Conservation (phyloP, 306 rosid genomes). For the Sicyos edulis region DNA sequence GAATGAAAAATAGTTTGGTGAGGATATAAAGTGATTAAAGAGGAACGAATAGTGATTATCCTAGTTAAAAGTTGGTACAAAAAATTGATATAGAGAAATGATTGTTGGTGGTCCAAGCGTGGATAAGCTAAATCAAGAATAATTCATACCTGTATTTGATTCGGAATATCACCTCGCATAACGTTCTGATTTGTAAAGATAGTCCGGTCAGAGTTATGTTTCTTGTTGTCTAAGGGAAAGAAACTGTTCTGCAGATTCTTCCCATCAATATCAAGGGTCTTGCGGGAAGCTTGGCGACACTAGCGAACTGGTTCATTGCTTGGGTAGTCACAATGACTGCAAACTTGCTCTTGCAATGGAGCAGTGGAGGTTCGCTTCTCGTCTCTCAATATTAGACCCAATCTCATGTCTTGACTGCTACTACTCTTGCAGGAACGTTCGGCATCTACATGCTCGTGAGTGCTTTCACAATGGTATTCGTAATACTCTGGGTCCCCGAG, state of each 20-base stretch:
- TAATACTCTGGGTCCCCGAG: conserved; percentile 60
- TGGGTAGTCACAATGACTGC: conserved; percentile 68
- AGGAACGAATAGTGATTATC: too few relatives aligned
- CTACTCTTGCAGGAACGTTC: conserved; percentile 51
- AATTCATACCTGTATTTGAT: neutral
- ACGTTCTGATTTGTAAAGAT: neutral
- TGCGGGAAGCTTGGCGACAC: conserved; percentile 68
- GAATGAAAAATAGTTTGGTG: too few relatives aligned
- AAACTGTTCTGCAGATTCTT: conserved; percentile 50
- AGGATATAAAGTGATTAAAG: too few relatives aligned
- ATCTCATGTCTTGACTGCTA: neutral
- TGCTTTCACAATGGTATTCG: conserved; percentile 48
- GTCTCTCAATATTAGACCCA: neutral
- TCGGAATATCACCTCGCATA: neutral
- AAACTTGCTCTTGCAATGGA: conserved; percentile 70
- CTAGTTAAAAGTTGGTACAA: too few relatives aligned
- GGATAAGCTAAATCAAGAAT: neutral
- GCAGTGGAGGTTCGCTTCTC: conserved; percentile 47
- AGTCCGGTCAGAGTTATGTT: neutral
- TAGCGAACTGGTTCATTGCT: conserved; percentile 58
- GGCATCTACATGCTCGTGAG: conserved; percentile 44
- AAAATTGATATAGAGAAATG: too few relatives aligned
- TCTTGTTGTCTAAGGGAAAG: neutral
- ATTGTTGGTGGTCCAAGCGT: too few relatives aligned
- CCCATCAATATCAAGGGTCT: conserved; percentile 72